Evolutionary conservation across 2,329 filamentous ascomycete genomes (phyloP).

Genomic region (Fusarium sarcochroum): DNA sequence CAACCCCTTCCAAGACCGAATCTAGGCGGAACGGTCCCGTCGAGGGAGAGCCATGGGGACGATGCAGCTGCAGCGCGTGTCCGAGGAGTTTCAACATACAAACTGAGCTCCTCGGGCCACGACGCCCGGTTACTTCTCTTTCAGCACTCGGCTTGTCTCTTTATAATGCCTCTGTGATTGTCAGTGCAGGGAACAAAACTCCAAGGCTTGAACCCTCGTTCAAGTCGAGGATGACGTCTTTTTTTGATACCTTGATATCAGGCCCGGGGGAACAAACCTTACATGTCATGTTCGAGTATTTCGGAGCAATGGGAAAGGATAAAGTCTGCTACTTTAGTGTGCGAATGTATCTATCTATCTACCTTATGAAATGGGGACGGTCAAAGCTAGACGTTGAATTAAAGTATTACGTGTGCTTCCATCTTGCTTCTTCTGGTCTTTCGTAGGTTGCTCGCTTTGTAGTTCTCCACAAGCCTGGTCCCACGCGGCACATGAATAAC

Average conservation of each 20-base stretch:
- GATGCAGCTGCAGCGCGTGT: slow-evolving; percentile 37
- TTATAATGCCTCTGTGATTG: slow-evolving; percentile 28
- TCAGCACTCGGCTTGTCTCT: slow-evolving; percentile 11
- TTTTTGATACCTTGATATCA: slow-evolving; percentile 47
- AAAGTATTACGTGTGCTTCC: slow-evolving; percentile 43
- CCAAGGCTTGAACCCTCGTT: slow-evolving; percentile 21
- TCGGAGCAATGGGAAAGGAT: slow-evolving; percentile 45
- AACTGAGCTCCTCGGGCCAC: slow-evolving; percentile 1
- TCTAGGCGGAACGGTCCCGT: slow-evolving; percentile 47
- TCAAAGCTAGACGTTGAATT: slow-evolving; percentile 43
- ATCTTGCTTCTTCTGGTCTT: slow-evolving; percentile 5
- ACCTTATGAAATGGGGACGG: slow-evolving; percentile 33
- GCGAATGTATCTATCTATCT: slow-evolving; percentile 44
- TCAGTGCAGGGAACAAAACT: slow-evolving; percentile 20
- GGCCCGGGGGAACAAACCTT: slow-evolving; percentile 39
- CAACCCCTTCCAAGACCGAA: slow-evolving; percentile 58
- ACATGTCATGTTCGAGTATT: slow-evolving; percentile 45
- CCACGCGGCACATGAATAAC: background rate
- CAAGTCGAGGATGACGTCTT: slow-evolving; percentile 38
- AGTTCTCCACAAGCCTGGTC: slow-evolving; percentile 13
- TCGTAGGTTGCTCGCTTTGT: slow-evolving; percentile 10
- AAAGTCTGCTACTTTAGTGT: slow-evolving; percentile 44
- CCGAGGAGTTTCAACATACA: slow-evolving; percentile 30
- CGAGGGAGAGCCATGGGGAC: slow-evolving; percentile 31
- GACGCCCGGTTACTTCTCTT: background rate